Percentiles rank a stretch among this genome's conserved stretches.
Conservation (phyloP, 768 basidiomycete species). For the Collybiopsis confluens region DNA sequence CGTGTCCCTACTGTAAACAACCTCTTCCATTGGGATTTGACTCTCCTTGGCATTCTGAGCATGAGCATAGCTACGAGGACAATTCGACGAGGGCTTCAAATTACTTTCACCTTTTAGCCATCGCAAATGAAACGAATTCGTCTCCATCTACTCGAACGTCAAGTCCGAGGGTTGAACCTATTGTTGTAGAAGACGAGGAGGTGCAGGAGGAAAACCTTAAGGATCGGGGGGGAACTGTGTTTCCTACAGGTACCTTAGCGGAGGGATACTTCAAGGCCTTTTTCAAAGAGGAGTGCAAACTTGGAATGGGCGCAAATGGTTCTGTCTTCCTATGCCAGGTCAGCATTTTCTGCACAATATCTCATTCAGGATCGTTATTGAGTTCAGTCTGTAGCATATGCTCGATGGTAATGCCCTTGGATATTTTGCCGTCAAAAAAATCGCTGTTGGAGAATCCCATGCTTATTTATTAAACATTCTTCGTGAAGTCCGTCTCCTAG, state of each 20-base stretch:
- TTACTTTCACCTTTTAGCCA: conserved; percentile 76
- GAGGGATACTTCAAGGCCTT: conserved; percentile 92
- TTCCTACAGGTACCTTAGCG: conserved; percentile 73
- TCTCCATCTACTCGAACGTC: background rate
- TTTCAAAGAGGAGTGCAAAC: conserved; percentile 82
- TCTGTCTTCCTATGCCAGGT: conserved; percentile 88
- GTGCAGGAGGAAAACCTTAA: conserved; percentile 6
- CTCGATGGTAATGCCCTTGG: conserved; percentile 78
- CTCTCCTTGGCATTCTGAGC: conserved; percentile 10
- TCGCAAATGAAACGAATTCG: conserved; percentile 57
- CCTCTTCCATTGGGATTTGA: conserved; percentile 45
- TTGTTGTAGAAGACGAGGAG: conserved; percentile 6
- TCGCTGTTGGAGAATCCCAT: conserved; percentile 89
- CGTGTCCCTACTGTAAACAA: conserved; percentile 77
- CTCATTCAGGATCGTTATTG: background rate
- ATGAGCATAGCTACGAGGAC: background rate
- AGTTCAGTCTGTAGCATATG: background rate
- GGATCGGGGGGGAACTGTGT: conserved; percentile 30
- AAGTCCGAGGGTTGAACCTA: background rate
- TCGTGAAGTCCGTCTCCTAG: conserved; percentile 83
- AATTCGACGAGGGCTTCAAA: conserved; percentile 31
- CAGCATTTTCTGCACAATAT: conserved; percentile 13
- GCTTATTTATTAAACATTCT: conserved; percentile 80
- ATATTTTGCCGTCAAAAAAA: conserved; percentile 94
- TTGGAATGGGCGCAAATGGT: conserved; percentile 96